These are phyloP conservation scores for Pelargonium fulgidum DNA, from an alignment of 441 rosid genomes.

Conservation along the genomic window DNA sequence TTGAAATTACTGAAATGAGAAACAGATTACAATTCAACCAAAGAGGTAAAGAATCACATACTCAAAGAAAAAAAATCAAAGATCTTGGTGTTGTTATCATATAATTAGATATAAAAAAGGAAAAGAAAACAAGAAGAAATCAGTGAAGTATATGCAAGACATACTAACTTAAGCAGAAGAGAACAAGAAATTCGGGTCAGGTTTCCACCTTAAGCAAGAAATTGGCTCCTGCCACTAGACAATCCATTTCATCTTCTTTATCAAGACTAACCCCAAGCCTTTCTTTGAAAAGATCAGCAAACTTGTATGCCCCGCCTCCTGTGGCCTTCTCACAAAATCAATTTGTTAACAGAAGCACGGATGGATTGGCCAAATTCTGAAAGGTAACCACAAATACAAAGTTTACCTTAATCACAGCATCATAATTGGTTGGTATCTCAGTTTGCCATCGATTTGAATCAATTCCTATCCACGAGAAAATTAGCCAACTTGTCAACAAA, in stretches of 20 bases:
- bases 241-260: slow-evolving; percentile 98
- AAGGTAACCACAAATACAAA: slow-evolving; percentile 13
- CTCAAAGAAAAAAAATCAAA: background rate
- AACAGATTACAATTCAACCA: background rate
- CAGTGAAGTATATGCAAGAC: background rate
- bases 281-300: slow-evolving; percentile 88
- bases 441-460: slow-evolving; percentile 43
- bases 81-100: background rate
- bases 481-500: slow-evolving; percentile 7
- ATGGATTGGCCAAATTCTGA: background rate
- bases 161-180: background rate
- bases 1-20: background rate
- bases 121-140: background rate
- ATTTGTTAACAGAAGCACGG: slow-evolving; percentile 24
- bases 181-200: slow-evolving; percentile 3
- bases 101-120: background rate
- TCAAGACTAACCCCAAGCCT: slow-evolving; percentile 90
- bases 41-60: slow-evolving; percentile 6
- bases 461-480: slow-evolving; percentile 33
- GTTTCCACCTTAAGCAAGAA: slow-evolving; percentile 80
- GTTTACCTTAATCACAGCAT: slow-evolving; percentile 56
- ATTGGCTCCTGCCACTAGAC: slow-evolving; percentile 97
- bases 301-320: slow-evolving; percentile 98
- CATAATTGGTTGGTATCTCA: slow-evolving; percentile 28
- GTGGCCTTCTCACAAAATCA: slow-evolving; percentile 68